Conservation (phyloP, 345 rosid genomes). For the Hibiscus syriacus region DNA sequence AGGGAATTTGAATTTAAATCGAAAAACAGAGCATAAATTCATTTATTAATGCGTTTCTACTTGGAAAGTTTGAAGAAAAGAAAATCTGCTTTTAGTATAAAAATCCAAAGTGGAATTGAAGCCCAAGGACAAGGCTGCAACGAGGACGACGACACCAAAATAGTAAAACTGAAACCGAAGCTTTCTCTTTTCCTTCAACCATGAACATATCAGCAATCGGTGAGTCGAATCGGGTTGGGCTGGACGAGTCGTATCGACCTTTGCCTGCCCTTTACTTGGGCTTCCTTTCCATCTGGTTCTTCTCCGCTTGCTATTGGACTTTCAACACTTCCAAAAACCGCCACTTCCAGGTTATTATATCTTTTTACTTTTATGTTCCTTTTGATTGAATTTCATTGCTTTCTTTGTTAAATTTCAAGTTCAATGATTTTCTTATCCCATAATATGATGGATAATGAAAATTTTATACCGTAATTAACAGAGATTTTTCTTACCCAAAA, state of each 20-base stretch:
- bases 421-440: not conserved
- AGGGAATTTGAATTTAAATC: no score
- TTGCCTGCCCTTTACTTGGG: conserved; percentile 68
- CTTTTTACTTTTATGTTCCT: no score
- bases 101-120: not conserved
- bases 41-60: no score
- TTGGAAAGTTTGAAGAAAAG: no score
- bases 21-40: no score
- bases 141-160: not conserved
- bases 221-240: not conserved
- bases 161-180: not conserved
- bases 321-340: conserved; percentile 72
- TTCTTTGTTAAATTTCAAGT: not conserved
- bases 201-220: conserved; percentile 2
- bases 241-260: conserved; percentile 70
- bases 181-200: not conserved
- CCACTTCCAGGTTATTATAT: conserved; percentile 62
- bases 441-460: conserved; percentile 1
- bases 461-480: not conserved
- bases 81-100: no score
- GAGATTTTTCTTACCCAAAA: not conserved
- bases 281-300: conserved; percentile 59
- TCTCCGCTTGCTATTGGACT: conserved; percentile 86
- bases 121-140: not conserved
- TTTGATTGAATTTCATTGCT: not conserved